A percentile compares a stretch with the other conserved stretches of the same genome.
Conservation (phyloP, 805 yeast genomes). For the Ascoidea rubescens region DNA sequence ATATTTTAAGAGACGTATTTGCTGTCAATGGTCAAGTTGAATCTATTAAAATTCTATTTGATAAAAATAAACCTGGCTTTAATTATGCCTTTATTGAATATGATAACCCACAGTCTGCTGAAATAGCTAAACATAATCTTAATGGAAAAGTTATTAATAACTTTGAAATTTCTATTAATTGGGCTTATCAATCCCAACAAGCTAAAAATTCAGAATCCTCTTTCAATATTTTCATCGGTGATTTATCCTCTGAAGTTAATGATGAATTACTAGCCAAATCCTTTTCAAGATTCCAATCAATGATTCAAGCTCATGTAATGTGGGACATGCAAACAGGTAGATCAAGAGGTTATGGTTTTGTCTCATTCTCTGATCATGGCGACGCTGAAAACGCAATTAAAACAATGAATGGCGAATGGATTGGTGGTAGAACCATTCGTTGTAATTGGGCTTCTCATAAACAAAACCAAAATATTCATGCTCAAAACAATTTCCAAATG, state of each 20-base stretch:
- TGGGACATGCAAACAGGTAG: conserved; percentile 95
- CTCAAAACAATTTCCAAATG: conserved; percentile 14
- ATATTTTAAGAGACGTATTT: conserved; percentile 45
- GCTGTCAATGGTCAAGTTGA: conserved; percentile 46
- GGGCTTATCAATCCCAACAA: conserved; percentile 78
- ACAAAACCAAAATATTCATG: conserved; percentile 18
- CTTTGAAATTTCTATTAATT: conserved; percentile 49
- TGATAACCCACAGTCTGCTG: conserved; percentile 41
- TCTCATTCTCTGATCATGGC: conserved; percentile 47
- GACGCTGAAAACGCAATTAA: conserved; percentile 68
- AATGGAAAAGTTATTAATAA: conserved; percentile 45
- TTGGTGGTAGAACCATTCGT: conserved; percentile 67
- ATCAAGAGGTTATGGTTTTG: conserved; percentile 87
- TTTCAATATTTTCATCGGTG: conserved; percentile 76
- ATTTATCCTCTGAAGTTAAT: conserved; percentile 66
- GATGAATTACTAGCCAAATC: conserved; percentile 54
- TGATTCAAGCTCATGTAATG: conserved; percentile 83
- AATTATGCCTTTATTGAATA: conserved; percentile 81
- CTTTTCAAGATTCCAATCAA: conserved; percentile 42
- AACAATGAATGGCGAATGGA: conserved; percentile 58
- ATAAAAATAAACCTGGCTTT: conserved; percentile 58
- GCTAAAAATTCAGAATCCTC: conserved; percentile 40
- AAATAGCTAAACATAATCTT: conserved; percentile 42
- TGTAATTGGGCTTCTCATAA: conserved; percentile 84
- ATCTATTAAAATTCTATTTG: conserved; percentile 57